These are phyloP conservation scores for Aegilops umbellulata DNA, from an alignment of 176 grass and related monocot species.

Conservation along the genomic window DNA sequence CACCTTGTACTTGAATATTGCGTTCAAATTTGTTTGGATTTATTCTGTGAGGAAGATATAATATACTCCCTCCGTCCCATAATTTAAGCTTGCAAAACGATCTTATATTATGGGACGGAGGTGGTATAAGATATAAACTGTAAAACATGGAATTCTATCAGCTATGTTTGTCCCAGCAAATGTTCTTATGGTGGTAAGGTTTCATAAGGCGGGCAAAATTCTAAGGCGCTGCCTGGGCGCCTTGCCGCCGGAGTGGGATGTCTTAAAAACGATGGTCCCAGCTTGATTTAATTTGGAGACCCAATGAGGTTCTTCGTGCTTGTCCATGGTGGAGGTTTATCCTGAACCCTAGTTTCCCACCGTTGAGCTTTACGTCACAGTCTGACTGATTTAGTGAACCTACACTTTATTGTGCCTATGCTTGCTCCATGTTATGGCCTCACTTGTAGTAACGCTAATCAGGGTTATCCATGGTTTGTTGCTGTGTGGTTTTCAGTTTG, in stretches of 20 bases:
- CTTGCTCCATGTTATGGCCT: neutral
- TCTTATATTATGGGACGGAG: too few relatives aligned
- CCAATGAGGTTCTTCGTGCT: neutral
- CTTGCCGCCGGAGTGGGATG: too few relatives aligned
- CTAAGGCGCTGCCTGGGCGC: too few relatives aligned
- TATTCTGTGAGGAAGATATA: neutral
- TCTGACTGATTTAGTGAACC: neutral
- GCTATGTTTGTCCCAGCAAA: neutral
- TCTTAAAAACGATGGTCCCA: too few relatives aligned
- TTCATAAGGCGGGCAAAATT: too few relatives aligned
- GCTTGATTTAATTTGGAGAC: neutral
- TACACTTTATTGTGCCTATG: neutral
- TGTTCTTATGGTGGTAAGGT: too few relatives aligned
- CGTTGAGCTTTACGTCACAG: neutral
- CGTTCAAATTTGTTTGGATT: slow-evolving; percentile 9
- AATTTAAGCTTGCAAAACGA: too few relatives aligned
- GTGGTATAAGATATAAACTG: neutral
- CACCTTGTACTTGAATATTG: neutral
- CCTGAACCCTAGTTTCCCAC: neutral
- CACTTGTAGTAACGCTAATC: neutral
- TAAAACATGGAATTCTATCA: neutral
- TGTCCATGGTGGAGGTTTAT: neutral
- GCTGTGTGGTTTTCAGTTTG: neutral
- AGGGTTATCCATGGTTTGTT: neutral
- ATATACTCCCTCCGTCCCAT: neutral